Evolutionary conservation across 2,329 filamentous ascomycete genomes (phyloP).

Genomic region (Daldinia eschscholtzii): DNA sequence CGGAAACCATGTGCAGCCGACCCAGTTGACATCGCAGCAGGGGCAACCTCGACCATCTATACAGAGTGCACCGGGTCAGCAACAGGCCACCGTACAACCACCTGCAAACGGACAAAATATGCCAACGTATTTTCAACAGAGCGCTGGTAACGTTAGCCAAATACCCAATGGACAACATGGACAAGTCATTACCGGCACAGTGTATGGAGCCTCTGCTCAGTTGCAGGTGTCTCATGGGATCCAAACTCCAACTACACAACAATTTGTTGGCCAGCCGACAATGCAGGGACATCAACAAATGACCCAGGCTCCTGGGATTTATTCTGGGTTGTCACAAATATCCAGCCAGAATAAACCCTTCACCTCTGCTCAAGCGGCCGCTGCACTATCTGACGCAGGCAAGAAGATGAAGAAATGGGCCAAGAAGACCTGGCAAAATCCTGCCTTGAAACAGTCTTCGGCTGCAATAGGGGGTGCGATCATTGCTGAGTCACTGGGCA

Average conservation of each 20-base stretch:
- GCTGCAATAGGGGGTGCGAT: constrained; percentile 45
- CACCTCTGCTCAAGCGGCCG: constrained; percentile 43
- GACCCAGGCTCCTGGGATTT: constrained; percentile 1
- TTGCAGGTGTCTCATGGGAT: constrained; percentile 17
- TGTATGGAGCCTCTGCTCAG: constrained; percentile 18
- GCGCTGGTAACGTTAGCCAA: constrained; percentile 18
- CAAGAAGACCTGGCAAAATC: constrained; percentile 49
- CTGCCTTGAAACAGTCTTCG: constrained; percentile 47
- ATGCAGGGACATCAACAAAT: constrained; percentile 31
- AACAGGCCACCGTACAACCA: constrained; percentile 35
- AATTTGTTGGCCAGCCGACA: constrained; percentile 10
- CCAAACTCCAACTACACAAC: constrained; percentile 21
- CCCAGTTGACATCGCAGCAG: constrained; percentile 17
- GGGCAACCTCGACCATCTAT: constrained; percentile 29
- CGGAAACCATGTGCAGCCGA: constrained; percentile 24
- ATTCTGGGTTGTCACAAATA: constrained; percentile 13
- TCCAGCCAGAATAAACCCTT: constrained; percentile 39
- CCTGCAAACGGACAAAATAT: constrained; percentile 17
- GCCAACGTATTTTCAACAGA: constrained; percentile 23
- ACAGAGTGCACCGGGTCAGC: constrained; percentile 38
- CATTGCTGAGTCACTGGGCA: constrained; percentile 42
- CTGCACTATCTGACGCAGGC: constrained; percentile 44
- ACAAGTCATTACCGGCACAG: constrained; percentile 5
- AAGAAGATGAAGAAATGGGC: constrained; percentile 52
- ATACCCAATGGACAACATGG: constrained; percentile 17